Evolutionary conservation across 305 asterid genomes (phyloP).

Genomic region (Fraxinus sp.): DNA sequence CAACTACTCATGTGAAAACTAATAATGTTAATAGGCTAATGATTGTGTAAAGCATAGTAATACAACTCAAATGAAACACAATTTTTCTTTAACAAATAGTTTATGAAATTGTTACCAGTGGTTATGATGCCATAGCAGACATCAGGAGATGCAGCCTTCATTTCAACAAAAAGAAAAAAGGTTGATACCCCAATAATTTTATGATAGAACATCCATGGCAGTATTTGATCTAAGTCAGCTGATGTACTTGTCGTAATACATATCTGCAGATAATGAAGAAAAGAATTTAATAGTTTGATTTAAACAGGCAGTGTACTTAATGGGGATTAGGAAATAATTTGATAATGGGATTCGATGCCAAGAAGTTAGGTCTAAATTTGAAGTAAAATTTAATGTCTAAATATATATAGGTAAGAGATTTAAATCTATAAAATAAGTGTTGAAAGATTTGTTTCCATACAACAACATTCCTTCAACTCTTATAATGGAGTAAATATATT

Average conservation of each 20-base stretch:
- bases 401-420: background rate
- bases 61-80: too few species aligned
- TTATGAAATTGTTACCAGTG: too few species aligned
- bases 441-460: background rate
- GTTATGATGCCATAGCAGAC: background rate
- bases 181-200: slow-evolving; percentile 43
- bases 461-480: background rate
- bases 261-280: slow-evolving; percentile 32
- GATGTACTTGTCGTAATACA: slow-evolving; percentile 55
- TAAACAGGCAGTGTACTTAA: background rate
- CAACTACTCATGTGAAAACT: too few species aligned
- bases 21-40: too few species aligned
- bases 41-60: too few species aligned
- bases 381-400: background rate
- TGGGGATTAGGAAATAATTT: background rate
- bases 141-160: slow-evolving; percentile 42
- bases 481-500: background rate
- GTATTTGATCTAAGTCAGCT: slow-evolving; percentile 49
- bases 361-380: background rate
- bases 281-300: background rate
- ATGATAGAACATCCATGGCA: slow-evolving; percentile 65
- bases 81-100: too few species aligned
- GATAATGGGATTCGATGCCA: background rate
- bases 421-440: background rate
- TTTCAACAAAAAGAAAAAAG: slow-evolving; percentile 51